Evolutionary conservation across 1,284 basidiomycete species (phyloP).

Genomic region (Cryptococcus sp.): DNA sequence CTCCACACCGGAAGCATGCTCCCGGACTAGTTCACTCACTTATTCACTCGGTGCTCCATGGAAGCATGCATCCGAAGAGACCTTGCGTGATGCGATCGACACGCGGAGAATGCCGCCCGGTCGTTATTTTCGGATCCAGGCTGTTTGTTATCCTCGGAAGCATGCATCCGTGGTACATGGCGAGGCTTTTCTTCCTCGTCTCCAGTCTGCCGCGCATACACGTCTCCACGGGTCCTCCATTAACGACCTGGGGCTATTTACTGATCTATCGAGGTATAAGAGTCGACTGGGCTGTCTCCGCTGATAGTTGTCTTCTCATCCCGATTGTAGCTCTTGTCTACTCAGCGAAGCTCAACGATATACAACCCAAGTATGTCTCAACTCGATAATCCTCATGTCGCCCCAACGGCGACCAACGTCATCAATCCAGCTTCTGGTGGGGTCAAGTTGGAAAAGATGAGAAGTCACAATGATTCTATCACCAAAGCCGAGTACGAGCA

Average conservation of each 20-base stretch:
- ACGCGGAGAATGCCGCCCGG: no score
- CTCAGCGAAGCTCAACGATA: not conserved
- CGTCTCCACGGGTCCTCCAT: no score
- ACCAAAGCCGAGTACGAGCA: slow-evolving; percentile 3
- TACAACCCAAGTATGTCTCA: not conserved
- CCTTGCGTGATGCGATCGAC: not conserved
- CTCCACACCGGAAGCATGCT: slow-evolving; percentile 2
- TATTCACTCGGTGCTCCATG: not conserved
- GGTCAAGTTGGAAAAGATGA: not conserved
- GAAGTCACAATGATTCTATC: slow-evolving; percentile 3
- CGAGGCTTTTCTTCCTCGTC: no score
- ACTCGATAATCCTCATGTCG: not conserved
- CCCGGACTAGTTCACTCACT: not conserved
- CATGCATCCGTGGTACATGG: no score
- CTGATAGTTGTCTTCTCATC: no score
- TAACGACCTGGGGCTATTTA: no score
- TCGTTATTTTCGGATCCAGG: no score
- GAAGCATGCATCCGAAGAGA: not conserved
- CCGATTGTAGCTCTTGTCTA: no score
- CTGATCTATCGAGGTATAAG: no score
- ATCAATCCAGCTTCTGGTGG: not conserved
- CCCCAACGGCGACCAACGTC: not conserved
- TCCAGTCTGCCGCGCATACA: no score
- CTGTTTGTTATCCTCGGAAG: no score
- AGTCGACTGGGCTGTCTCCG: no score